These are phyloP conservation scores for Litchi chinensis DNA, from an alignment of 345 rosid species.

Conservation along the genomic window DNA sequence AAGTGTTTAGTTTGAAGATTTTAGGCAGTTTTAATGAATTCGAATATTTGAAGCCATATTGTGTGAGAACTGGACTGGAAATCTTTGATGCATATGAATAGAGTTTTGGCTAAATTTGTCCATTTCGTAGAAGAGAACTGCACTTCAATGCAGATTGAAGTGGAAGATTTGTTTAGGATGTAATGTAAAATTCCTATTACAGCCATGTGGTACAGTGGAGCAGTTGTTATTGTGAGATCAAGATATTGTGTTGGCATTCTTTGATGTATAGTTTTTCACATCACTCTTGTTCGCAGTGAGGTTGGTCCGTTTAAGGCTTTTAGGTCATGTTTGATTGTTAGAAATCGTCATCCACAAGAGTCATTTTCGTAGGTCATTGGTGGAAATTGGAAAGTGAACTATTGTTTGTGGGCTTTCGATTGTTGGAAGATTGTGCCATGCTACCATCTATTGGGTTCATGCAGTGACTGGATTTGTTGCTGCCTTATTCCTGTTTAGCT, in stretches of 20 bases:
- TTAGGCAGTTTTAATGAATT: background rate
- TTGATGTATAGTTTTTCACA: background rate
- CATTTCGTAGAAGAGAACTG: background rate
- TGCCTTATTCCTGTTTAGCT: background rate
- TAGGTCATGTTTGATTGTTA: no score
- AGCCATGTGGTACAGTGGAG: background rate
- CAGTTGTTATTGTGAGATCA: background rate
- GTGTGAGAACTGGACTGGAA: no score
- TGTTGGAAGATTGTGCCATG: background rate
- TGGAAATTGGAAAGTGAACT: background rate
- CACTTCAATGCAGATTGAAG: no score
- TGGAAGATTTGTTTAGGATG: background rate
- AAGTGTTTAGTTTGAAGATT: background rate
- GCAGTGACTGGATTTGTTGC: background rate
- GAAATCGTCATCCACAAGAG: background rate
- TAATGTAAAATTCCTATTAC: background rate
- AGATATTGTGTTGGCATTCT: no score
- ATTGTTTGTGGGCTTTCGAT: background rate
- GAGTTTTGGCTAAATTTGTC: background rate
- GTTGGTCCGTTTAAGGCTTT: no score
- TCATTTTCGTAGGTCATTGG: background rate
- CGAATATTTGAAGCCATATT: background rate
- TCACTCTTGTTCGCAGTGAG: background rate
- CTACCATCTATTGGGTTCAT: background rate
- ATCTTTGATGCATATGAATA: background rate